Conservation (phyloP, 495 filamentous ascomycete genomes). For the Hypomontagnella submonticulosa region DNA sequence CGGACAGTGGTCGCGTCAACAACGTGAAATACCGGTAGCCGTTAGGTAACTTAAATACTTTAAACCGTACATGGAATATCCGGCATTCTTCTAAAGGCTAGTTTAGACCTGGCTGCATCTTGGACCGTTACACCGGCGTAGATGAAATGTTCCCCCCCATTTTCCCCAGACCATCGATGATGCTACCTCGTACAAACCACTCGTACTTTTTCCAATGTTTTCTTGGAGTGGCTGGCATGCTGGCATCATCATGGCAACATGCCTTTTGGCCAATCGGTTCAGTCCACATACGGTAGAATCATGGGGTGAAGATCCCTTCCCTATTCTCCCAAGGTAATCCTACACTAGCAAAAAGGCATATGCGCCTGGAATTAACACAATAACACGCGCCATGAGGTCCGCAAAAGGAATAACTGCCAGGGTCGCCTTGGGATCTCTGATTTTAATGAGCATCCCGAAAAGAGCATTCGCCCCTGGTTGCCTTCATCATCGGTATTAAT, state of each 20-base stretch:
- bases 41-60: constrained; percentile 36
- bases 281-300: constrained; percentile 36
- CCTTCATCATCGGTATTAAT: constrained; percentile 1
- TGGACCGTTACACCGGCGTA: constrained; percentile 20
- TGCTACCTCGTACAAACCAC: constrained; percentile 24
- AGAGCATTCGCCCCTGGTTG: constrained; percentile 15
- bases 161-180: constrained; percentile 26
- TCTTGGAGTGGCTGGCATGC: not conserved
- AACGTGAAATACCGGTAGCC: constrained; percentile 13
- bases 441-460: constrained; percentile 39
- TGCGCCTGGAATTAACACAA: constrained; percentile 9
- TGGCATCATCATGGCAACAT: constrained; percentile 2
- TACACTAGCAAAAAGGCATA: constrained; percentile 20
- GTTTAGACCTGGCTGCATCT: constrained; percentile 4
- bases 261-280: constrained; percentile 24
- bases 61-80: constrained; percentile 26
- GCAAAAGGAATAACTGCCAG: constrained; percentile 31
- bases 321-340: constrained; percentile 13
- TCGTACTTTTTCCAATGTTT: not conserved
- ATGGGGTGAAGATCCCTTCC: constrained; percentile 41
- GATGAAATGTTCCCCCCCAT: constrained; percentile 24
- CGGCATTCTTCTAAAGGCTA: constrained; percentile 22
- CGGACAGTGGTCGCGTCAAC: constrained; percentile 6
- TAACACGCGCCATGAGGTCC: constrained; percentile 10
- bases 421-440: constrained; percentile 23